Percentiles rank a stretch among this genome's conserved stretches.
Conservation (phyloP, 352 stramenopile species). For the Phytophthora tentaculata region DNA sequence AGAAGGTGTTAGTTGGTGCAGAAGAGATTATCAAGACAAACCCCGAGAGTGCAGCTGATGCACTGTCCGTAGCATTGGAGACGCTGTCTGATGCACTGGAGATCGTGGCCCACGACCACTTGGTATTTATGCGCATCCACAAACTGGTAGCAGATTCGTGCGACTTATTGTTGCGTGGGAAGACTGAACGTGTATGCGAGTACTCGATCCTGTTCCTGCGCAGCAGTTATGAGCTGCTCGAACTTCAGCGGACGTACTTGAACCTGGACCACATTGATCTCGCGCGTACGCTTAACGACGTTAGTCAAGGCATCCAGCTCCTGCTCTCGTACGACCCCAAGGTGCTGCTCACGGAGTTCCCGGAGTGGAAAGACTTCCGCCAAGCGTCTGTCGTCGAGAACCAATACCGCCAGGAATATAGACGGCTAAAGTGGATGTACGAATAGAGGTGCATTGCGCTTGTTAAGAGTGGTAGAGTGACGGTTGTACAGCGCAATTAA, state of each 20-base stretch:
- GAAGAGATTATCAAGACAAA: constrained; percentile 71
- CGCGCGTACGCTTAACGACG: constrained; percentile 91
- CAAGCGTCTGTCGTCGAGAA: constrained; percentile 91
- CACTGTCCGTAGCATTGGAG: constrained; percentile 77
- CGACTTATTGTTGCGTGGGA: constrained; percentile 78
- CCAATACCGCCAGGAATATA: constrained; percentile 89
- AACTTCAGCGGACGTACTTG: constrained; percentile 85
- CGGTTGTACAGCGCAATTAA: constrained; percentile 13
- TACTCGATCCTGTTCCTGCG: constrained; percentile 89
- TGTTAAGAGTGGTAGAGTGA: constrained; percentile 18
- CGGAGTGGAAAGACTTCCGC: constrained; percentile 87
- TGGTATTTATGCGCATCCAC: constrained; percentile 91
- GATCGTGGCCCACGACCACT: constrained; percentile 84
- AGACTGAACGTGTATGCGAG: constrained; percentile 72
- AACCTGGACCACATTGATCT: constrained; percentile 93
- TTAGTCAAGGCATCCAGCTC: constrained; percentile 91
- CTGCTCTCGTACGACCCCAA: constrained; percentile 89
- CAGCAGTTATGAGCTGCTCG: constrained; percentile 86
- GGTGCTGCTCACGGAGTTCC: constrained; percentile 85
- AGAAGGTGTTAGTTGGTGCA: constrained; percentile 62
- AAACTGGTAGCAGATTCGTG: constrained; percentile 92
- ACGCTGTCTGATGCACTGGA: constrained; percentile 83
- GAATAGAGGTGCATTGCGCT: constrained; percentile 57
- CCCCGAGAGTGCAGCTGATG: constrained; percentile 46
- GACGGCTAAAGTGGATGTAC: constrained; percentile 92